Evolutionary conservation across 2,329 filamentous ascomycete genomes (phyloP).

Genomic region (Colletotrichum incanum): DNA sequence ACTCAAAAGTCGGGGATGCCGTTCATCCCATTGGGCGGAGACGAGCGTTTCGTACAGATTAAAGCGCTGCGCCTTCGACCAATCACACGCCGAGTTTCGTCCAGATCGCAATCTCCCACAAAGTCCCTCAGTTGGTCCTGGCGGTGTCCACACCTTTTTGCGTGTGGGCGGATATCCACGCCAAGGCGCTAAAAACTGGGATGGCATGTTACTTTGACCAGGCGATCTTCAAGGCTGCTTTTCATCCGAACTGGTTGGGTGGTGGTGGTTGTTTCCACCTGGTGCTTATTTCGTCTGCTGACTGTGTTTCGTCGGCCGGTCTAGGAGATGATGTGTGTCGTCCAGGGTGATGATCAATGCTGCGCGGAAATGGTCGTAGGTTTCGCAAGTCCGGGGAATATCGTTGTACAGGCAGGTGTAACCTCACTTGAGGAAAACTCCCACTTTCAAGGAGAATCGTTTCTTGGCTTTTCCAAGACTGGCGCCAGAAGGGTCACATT

Average conservation of each 20-base stretch:
- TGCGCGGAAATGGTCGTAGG: not conserved
- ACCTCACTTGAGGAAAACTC: slow-evolving; percentile 36
- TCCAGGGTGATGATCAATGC: not conserved
- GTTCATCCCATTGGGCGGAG: slow-evolving; percentile 33
- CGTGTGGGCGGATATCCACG: not conserved
- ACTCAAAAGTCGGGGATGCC: slow-evolving; percentile 19
- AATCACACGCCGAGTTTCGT: slow-evolving; percentile 26
- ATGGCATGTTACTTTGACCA: not conserved
- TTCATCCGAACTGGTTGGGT: not conserved
- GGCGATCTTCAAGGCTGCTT: slow-evolving; percentile 6
- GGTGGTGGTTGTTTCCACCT: not conserved
- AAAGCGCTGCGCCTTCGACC: not conserved
- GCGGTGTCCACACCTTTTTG: not conserved
- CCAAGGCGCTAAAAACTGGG: slow-evolving; percentile 12
- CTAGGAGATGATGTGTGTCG: not conserved
- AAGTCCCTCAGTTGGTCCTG: slow-evolving; percentile 35
- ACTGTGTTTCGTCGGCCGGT: not conserved
- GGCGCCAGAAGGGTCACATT: not conserved
- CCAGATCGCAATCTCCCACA: slow-evolving; percentile 36
- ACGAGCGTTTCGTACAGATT: slow-evolving; percentile 39
- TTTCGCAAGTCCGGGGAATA: slow-evolving; percentile 18
- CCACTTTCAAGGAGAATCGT: too few relatives aligned
- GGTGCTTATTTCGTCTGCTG: not conserved
- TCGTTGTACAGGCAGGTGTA: slow-evolving; percentile 15
- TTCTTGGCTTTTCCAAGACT: not conserved